phyloP scores from a whole-genome alignment of 139 green algal genomes.

The Coelastrella sp. region DNA sequence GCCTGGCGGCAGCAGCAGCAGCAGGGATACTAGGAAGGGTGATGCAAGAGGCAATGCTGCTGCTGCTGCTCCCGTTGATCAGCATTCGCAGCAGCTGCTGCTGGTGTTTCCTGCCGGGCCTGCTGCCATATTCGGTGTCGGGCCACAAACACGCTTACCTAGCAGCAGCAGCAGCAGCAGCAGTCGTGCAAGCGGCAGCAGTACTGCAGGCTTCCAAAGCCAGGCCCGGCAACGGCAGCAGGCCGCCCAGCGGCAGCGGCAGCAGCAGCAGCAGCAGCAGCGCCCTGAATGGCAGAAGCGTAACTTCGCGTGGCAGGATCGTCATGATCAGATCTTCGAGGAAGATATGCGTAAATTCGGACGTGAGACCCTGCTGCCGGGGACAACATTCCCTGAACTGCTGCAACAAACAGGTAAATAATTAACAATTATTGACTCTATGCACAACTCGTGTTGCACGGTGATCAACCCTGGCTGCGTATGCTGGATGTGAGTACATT shows the following conservation, averaged over 20 bases:
- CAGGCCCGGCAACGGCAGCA: constrained; percentile 19
- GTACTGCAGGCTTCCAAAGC: not conserved
- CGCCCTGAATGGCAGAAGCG: constrained; percentile 11
- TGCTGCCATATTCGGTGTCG: constrained; percentile 6
- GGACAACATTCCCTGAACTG: not conserved
- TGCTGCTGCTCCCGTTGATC: not conserved
- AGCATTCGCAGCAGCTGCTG: not conserved
- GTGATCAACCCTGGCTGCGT: not conserved
- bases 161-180: not conserved
- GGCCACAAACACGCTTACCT: not conserved
- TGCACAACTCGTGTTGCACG: not conserved
- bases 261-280: constrained; percentile 36
- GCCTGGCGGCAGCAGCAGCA: constrained; percentile 1
- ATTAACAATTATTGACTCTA: not conserved
- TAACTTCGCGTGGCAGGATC: not conserved
- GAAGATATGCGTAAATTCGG: not conserved
- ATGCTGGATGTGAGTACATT: not conserved
- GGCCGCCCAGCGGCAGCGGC: constrained; percentile 13
- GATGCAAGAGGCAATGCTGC: not conserved
- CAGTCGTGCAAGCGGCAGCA: not conserved
- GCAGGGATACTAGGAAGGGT: not conserved
- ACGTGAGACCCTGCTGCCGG: not conserved
- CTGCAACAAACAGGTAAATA: not conserved
- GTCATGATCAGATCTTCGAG: not conserved
- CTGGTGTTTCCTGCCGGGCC: constrained; percentile 4